Evolutionary conservation across 306 rosid genomes (phyloP).

Genomic region (Vigna angularis): DNA sequence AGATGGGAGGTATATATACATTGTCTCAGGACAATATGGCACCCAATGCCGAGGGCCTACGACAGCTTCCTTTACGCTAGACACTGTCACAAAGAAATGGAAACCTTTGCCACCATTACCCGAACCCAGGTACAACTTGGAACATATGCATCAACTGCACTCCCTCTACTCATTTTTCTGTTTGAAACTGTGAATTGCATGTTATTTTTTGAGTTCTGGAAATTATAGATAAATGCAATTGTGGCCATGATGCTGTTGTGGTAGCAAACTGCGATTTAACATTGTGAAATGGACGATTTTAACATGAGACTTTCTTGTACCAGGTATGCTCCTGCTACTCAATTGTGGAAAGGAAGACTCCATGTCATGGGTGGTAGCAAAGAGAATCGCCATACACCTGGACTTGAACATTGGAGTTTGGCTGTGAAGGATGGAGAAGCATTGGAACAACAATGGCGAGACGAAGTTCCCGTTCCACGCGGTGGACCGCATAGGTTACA

Average conservation of each 20-base stretch:
- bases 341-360: slow-evolving; percentile 89
- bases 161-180: not conserved
- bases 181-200: slow-evolving; percentile 6
- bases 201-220: not conserved
- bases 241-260: not conserved
- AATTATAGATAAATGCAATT: not conserved
- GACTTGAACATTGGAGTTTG: slow-evolving; percentile 87
- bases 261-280: not conserved
- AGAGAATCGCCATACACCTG: slow-evolving; percentile 93
- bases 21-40: slow-evolving; percentile 85
- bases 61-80: slow-evolving; percentile 64
- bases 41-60: slow-evolving; percentile 87
- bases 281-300: slow-evolving; percentile 34
- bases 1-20: slow-evolving; percentile 88
- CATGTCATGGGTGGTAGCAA: slow-evolving; percentile 98
- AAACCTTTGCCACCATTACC: slow-evolving; percentile 73
- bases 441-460: slow-evolving; percentile 73
- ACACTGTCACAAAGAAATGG: slow-evolving; percentile 80
- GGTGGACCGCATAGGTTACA: slow-evolving; percentile 97
- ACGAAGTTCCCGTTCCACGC: slow-evolving; percentile 84
- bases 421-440: slow-evolving; percentile 81
- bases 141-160: not conserved
- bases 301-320: slow-evolving; percentile 19
- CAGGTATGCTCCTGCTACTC: slow-evolving; percentile 95
- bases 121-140: slow-evolving; percentile 61